phyloP scores from a whole-genome alignment of 371 early-diverging fungal species.

The Mucor plumbeus region DNA sequence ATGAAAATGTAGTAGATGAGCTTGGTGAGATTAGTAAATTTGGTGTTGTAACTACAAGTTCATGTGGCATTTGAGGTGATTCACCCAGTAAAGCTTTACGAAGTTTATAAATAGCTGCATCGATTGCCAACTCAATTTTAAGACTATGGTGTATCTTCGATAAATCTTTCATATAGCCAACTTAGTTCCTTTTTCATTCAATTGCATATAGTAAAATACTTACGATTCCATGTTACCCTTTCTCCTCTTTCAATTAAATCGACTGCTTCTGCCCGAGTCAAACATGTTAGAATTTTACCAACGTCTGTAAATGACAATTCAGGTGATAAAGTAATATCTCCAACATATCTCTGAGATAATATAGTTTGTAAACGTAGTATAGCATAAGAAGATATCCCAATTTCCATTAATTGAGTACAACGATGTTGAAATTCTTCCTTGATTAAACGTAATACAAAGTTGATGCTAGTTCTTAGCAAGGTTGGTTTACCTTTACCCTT shows the following conservation, averaged over 20 bases:
- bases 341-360: conserved; percentile 77
- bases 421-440: conserved; percentile 74
- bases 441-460: conserved; percentile 59
- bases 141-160: conserved; percentile 80
- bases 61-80: background rate
- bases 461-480: conserved; percentile 45
- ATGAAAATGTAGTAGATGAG: background rate
- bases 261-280: conserved; percentile 47
- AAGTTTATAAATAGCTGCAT: conserved; percentile 62
- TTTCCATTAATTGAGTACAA: conserved; percentile 60
- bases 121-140: conserved; percentile 77
- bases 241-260: conserved; percentile 67
- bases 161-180: conserved; percentile 56
- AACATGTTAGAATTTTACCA: conserved; percentile 61
- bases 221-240: conserved; percentile 80
- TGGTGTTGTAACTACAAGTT: background rate
- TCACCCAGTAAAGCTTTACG: conserved; percentile 9
- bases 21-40: background rate
- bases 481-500: conserved; percentile 57
- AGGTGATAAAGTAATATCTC: conserved; percentile 85
- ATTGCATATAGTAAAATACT: background rate
- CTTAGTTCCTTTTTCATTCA: background rate
- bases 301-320: conserved; percentile 58
- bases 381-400: conserved; percentile 60
- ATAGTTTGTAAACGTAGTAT: conserved; percentile 68